These are phyloP conservation scores for Chlamydomonas reinhardtii DNA, from an alignment of 163 green algal genomes.

Conservation along the genomic window DNA sequence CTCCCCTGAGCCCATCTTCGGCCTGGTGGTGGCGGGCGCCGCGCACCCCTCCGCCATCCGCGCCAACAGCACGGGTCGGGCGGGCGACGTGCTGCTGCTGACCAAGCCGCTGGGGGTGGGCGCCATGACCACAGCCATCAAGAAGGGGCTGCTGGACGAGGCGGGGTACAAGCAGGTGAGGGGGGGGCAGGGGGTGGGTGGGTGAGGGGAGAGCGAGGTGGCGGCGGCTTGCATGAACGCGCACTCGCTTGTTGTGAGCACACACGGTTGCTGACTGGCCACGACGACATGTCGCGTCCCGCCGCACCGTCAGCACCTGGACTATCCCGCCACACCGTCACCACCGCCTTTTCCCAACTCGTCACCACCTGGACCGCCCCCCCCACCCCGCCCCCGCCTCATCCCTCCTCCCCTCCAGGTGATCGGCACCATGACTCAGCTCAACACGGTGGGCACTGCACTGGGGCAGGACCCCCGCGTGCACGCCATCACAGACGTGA, in stretches of 20 bases:
- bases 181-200: too few species aligned
- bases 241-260: too few species aligned
- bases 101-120: conserved; percentile 59
- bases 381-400: neutral
- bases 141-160: conserved; percentile 54
- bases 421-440: conserved; percentile 54
- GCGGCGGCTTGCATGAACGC: too few species aligned
- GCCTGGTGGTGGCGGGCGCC: conserved; percentile 54
- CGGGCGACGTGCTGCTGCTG: conserved; percentile 51
- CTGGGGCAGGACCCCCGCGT: conserved; percentile 22
- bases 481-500: conserved; percentile 60
- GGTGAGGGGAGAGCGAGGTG: too few species aligned
- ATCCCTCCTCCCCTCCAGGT: conserved; percentile 18
- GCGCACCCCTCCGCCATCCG: conserved; percentile 44
- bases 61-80: conserved; percentile 41
- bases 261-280: too few species aligned
- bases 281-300: too few species aligned
- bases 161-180: conserved; percentile 49
- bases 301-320: too few species aligned
- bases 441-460: conserved; percentile 49
- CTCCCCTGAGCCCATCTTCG: conserved; percentile 58
- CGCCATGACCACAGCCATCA: conserved; percentile 58
- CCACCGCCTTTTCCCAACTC: too few species aligned
- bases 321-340: too few species aligned
- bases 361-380: neutral